A percentile compares a stretch with the other conserved stretches of the same genome.
phyloP scores from a whole-genome alignment of 768 basidiomycete species.

The Leccinum boreale region DNA sequence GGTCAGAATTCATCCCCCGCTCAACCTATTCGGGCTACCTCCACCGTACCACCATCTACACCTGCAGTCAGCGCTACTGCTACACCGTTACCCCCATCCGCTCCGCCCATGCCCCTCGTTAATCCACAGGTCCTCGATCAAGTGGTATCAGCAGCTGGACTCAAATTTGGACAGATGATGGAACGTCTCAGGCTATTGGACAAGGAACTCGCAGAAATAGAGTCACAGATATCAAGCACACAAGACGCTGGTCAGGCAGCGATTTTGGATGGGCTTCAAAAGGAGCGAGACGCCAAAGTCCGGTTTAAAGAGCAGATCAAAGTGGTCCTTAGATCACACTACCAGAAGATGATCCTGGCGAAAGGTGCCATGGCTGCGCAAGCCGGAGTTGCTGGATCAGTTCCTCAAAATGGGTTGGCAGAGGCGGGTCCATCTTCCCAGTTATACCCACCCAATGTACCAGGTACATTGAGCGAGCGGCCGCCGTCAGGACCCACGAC shows the following conservation, averaged over 20 bases:
- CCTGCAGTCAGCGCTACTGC: constrained; percentile 10
- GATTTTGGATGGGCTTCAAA: constrained; percentile 12
- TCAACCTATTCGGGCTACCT: constrained; percentile 6
- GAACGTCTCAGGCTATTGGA: constrained; percentile 22
- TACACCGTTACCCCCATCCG: constrained; percentile 6
- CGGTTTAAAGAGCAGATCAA: constrained; percentile 12
- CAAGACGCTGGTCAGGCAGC: constrained; percentile 18
- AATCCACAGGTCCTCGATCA: constrained; percentile 17
- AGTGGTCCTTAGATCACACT: constrained; percentile 11
- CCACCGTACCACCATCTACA: constrained; percentile 4
- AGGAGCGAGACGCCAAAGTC: constrained; percentile 4
- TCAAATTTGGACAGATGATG: constrained; percentile 23
- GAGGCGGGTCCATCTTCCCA: constrained; percentile 14
- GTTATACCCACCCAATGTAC: constrained; percentile 3
- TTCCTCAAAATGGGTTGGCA: not conserved
- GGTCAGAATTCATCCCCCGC: constrained; percentile 6
- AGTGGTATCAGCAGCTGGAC: constrained; percentile 1
- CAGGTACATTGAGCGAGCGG: constrained; percentile 4
- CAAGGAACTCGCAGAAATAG: constrained; percentile 10
- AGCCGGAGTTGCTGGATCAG: not conserved
- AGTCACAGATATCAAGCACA: constrained; percentile 13
- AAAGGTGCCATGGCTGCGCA: constrained; percentile 12
- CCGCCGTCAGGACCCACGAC: not conserved
- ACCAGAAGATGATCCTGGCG: constrained; percentile 8
- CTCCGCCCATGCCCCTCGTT: not conserved